Evolutionary conservation across 176 grass and related monocot species (phyloP), one percentile per base, ranked within the genome.

Genomic region (Chrysopogon serrulatus): DNA sequence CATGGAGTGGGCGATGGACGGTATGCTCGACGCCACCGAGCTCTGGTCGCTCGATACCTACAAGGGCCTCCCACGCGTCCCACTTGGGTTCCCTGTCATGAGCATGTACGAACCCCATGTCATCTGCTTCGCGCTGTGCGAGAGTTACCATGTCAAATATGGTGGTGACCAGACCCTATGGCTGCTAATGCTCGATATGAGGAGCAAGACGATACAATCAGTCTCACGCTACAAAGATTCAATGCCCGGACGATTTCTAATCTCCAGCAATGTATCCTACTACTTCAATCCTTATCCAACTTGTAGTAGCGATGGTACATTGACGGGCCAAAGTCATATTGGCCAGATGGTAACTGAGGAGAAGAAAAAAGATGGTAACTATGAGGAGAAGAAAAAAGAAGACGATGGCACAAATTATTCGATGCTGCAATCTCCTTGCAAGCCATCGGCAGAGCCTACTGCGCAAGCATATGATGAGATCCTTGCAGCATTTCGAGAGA

Each of bases 131-230:
- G 0, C 5, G 6, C 1, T 36, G 65, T 5, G 17, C 32, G 65
- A 67, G 18, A 0, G 4, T 19, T 1, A 27, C 12, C 24, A 61
- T 13, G 57, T 14, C 16, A 36, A 5, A 10, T 6, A 3, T 2
- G 2, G 1, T 3, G 32, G 1, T 0, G 64, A 10, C 10, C 0
- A 10, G 2, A 67, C 7, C 0, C 0, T 21, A 10, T 35, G 32
- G 18, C 2, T 35, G 7, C 2, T 67, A 18, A 67, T 36, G 65
- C 18, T 36, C 0, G 65, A 67, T 10, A 37, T 5, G 65, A 67
- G 65, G 32, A 23, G 33, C 65, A 36, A 67, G 18, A 11, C 18
- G 3, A 19, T 67, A 11, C 33, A 1, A 37, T 67, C 65, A 1
- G 7, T 67, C 8, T 36, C 8, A 9, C 0, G 33, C 33, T 7